Conservation (phyloP, 257 asterid species). For the Schizonepeta tenuifolia region DNA sequence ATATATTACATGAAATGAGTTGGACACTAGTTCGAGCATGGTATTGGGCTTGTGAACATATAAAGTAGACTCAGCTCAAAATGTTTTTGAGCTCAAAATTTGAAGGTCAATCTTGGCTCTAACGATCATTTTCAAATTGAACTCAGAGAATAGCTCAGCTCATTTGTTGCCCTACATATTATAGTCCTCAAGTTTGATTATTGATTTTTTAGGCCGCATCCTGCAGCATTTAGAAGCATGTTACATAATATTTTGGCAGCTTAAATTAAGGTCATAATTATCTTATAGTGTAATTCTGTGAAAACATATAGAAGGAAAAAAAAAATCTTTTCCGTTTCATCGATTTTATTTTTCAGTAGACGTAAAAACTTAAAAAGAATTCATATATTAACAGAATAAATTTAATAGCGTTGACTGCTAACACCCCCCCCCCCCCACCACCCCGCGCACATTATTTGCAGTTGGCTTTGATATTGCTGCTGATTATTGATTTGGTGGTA, state of each 20-base stretch:
- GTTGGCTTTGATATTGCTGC: conserved; percentile 64
- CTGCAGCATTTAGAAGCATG: conserved; percentile 18
- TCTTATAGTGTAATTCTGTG: neutral
- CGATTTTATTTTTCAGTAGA: neutral
- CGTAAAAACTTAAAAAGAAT: neutral
- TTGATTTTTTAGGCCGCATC: conserved; percentile 1
- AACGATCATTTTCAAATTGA: neutral
- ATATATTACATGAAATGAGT: neutral
- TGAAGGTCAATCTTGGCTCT: neutral
- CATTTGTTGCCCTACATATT: neutral
- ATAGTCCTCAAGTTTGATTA: conserved; percentile 1
- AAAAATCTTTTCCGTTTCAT: neutral
- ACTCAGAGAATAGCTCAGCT: neutral
- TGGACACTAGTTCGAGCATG: neutral
- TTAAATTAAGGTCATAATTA: conserved; percentile 6
- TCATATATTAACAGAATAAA: neutral
- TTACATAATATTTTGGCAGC: neutral
- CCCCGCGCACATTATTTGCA: conserved; percentile 37
- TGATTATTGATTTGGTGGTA: conserved; percentile 69
- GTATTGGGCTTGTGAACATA: neutral
- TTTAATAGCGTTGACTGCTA: conserved; percentile 2
- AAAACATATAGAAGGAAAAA: neutral
- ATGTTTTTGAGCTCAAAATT: neutral
- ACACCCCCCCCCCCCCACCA: neutral
- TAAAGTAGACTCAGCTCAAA: neutral